A percentile compares a stretch with the other conserved stretches of the same genome.
Evolutionary conservation across 2,329 filamentous ascomycete genomes (phyloP).

Genomic region (Fusarium chuoi): DNA sequence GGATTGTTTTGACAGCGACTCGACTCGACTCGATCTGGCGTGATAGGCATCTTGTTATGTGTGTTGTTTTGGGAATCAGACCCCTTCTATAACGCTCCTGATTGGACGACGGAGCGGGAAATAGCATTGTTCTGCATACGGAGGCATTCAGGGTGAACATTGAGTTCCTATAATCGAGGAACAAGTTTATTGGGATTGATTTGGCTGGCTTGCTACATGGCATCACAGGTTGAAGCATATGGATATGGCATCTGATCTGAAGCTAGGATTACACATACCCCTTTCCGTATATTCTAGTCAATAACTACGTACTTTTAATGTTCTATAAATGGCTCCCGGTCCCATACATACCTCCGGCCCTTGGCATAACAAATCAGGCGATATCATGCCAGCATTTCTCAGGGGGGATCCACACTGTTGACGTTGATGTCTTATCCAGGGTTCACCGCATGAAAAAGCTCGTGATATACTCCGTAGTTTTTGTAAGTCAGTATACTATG

Average conservation of each 20-base stretch:
- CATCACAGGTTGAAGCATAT: slow-evolving; percentile 17
- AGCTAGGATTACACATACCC: slow-evolving; percentile 44
- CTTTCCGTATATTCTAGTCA: slow-evolving; percentile 43
- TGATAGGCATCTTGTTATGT: slow-evolving; percentile 29
- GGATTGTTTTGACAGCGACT: slow-evolving; percentile 29
- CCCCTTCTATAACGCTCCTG: slow-evolving; percentile 13
- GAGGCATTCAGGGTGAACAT: slow-evolving; percentile 3
- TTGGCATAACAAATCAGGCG: slow-evolving; percentile 21
- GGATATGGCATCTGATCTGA: slow-evolving; percentile 19
- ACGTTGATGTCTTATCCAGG: background rate
- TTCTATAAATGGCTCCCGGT: slow-evolving; percentile 25
- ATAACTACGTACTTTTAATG: slow-evolving; percentile 32
- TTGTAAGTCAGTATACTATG: background rate
- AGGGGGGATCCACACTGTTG: slow-evolving; percentile 6
- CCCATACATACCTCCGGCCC: background rate
- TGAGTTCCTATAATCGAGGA: slow-evolving; percentile 12
- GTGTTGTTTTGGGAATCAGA: slow-evolving; percentile 24
- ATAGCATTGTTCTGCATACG: slow-evolving; percentile 29
- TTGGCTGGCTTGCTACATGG: slow-evolving; percentile 6
- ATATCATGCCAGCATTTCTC: slow-evolving; percentile 18
- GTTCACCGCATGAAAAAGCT: slow-evolving; percentile 11
- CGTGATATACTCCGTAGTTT: background rate
- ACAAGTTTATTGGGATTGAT: slow-evolving; percentile 21
- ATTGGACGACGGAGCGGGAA: background rate
- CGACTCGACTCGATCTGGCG: slow-evolving; percentile 38